Evolutionary conservation across 768 basidiomycete genomes (phyloP).

Genomic region (Boletellus sp.): DNA sequence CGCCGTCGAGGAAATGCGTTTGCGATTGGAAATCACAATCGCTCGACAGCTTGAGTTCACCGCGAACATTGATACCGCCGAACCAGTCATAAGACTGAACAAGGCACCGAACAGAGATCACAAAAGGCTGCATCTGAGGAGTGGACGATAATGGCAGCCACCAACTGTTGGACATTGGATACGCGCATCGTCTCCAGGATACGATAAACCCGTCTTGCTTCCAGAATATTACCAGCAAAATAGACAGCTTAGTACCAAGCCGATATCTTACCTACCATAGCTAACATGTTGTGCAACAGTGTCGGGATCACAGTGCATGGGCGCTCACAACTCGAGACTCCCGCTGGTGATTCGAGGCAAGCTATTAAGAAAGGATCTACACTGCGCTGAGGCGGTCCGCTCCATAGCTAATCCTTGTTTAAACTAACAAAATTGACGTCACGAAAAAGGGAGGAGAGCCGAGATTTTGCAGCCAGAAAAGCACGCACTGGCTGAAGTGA

Average conservation of each 20-base stretch:
- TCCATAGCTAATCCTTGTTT: too few species aligned
- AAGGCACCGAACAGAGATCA: neutral
- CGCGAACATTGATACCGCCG: neutral
- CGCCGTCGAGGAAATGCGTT: neutral
- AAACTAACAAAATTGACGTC: too few species aligned
- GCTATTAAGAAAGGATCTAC: too few species aligned
- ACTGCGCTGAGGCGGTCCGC: too few species aligned
- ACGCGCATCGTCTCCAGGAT: neutral
- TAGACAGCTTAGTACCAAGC: neutral
- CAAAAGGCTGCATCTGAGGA: neutral
- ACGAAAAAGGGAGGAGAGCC: too few species aligned
- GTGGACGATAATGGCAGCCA: neutral
- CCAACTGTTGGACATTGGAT: neutral
- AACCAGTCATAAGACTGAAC: neutral
- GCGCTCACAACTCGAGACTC: neutral
- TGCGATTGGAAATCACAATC: neutral
- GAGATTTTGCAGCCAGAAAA: neutral
- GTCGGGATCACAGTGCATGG: neutral
- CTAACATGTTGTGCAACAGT: neutral
- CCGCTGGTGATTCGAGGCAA: neutral
- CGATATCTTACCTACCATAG: neutral
- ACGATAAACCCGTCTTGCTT: neutral
- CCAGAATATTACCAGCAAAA: neutral
- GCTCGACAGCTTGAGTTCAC: neutral
- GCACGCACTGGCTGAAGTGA: slow-evolving; percentile 2